Evolutionary conservation across 345 rosid species (phyloP).

Genomic region (Salix udensis): DNA sequence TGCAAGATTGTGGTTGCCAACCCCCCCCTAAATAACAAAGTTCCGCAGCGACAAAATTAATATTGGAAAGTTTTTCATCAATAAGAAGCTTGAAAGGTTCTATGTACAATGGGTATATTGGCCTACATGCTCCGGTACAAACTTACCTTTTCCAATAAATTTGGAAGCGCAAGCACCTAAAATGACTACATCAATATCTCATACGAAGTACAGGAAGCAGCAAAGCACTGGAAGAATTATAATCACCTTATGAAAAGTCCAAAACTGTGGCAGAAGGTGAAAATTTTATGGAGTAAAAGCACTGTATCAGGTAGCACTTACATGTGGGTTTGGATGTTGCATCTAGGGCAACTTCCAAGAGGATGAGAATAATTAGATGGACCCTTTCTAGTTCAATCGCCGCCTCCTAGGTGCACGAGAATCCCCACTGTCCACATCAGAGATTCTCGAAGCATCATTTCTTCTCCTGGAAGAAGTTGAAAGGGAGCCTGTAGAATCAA

Average conservation of each 20-base stretch:
- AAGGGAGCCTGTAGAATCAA: constrained; percentile 74
- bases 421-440: constrained; percentile 77
- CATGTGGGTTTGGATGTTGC: neutral
- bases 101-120: constrained; percentile 9
- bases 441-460: constrained; percentile 61
- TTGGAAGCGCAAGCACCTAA: neutral
- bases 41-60: neutral
- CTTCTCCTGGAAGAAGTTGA: constrained; percentile 83
- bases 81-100: constrained; percentile 4
- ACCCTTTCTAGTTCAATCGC: constrained; percentile 41
- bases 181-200: constrained; percentile 3
- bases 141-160: constrained; percentile 13
- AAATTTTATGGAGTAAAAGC: constrained; percentile 5
- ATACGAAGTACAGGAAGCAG: constrained; percentile 7
- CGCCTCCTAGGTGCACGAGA: constrained; percentile 85
- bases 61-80: neutral
- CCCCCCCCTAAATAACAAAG: neutral
- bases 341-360: constrained; percentile 5
- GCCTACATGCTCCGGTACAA: constrained; percentile 13
- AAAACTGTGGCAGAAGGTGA: neutral
- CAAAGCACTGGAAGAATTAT: constrained; percentile 7
- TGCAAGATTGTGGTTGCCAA: too few relatives aligned
- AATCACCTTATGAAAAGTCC: constrained; percentile 15
- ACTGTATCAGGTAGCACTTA: constrained; percentile 1
- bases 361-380: constrained; percentile 4